Evolutionary conservation across 257 asterid species (phyloP), one percentile per base, ranked within the genome.

Genomic region (Schizonepeta tenuifolia): DNA sequence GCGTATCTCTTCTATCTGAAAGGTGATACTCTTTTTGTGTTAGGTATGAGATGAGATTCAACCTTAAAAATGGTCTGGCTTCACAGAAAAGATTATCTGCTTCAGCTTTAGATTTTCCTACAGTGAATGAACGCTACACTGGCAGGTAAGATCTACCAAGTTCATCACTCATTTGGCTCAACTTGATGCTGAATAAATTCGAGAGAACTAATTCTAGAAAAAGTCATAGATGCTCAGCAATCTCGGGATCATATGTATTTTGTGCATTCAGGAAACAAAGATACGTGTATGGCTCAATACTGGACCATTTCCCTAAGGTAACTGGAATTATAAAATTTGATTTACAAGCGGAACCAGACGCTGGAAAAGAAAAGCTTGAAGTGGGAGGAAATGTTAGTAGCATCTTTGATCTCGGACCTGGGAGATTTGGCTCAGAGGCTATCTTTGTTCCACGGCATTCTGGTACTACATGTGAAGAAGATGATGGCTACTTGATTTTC

Each of bases 41-140:
- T 84, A 94, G 99, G 83, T 89, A 89, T 13, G 97, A 91, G 74
- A 94, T 94, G 99, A 89, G 99, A 72, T 94, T 94, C 86, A 94
- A 89, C 90, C 79, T 94, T 82, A 85, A 86, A 85, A 89, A 72
- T 69, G 96, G 97, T 72, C 70, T 77, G 76, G 97, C 98, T 74
- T 71, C 86, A 26, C 98, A 91, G 90, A 94, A 82, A 86, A 84
- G 82, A 81, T 79, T 94, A 41, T 94, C 99, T 2, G 89, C 41
- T 21, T 80, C 97, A 57, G 83, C 97, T 12, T 92, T 94, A 64
- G 99, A 94, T 80, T 94, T 94, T 72, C 97, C 97, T 44, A 79
- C 93, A 84, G 86, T 94, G 77, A 91, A 94, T 14, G 97, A 94
- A 80, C 85, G 83, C 83, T 91, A 84, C 88, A 85, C 93, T 44